phyloP scores from a whole-genome alignment of 2,329 filamentous ascomycete genomes.

The Elsinoe fawcettii region DNA sequence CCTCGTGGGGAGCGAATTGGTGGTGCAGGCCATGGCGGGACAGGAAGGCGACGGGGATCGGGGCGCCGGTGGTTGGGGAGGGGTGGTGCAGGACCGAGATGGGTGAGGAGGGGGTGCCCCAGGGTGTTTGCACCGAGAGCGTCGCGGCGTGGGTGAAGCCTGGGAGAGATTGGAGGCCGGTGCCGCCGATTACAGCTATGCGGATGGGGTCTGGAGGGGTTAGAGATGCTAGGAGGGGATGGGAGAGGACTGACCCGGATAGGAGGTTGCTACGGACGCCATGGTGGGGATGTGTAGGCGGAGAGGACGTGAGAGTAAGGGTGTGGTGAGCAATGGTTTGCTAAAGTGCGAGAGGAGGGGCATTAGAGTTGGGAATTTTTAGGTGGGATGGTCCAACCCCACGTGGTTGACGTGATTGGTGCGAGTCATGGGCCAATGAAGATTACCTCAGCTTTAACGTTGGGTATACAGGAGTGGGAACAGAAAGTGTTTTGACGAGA shows the following conservation, averaged over 20 bases:
- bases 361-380: conserved; percentile 6
- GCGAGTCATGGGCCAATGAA: conserved; percentile 8
- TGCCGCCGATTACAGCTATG: conserved; percentile 58
- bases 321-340: conserved; percentile 3
- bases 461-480: background rate
- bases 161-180: conserved; percentile 78
- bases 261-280: conserved; percentile 29
- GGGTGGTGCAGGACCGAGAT: conserved; percentile 86
- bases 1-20: conserved; percentile 84
- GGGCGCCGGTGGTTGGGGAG: conserved; percentile 56
- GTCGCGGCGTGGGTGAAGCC: conserved; percentile 78
- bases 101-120: conserved; percentile 69
- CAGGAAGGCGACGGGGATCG: conserved; percentile 73
- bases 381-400: conserved; percentile 7
- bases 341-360: background rate
- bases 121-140: conserved; percentile 72
- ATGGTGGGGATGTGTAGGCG: conserved; percentile 31
- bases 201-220: conserved; percentile 37
- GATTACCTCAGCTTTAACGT: background rate
- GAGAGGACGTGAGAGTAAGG: conserved; percentile 15
- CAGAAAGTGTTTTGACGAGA: background rate
- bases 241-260: conserved; percentile 23
- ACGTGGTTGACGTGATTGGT: conserved; percentile 12
- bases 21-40: conserved; percentile 87
- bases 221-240: background rate